These are phyloP conservation scores for Emmonsiellopsis sp. DNA, from an alignment of 2,329 filamentous ascomycete genomes.

Conservation along the genomic window DNA sequence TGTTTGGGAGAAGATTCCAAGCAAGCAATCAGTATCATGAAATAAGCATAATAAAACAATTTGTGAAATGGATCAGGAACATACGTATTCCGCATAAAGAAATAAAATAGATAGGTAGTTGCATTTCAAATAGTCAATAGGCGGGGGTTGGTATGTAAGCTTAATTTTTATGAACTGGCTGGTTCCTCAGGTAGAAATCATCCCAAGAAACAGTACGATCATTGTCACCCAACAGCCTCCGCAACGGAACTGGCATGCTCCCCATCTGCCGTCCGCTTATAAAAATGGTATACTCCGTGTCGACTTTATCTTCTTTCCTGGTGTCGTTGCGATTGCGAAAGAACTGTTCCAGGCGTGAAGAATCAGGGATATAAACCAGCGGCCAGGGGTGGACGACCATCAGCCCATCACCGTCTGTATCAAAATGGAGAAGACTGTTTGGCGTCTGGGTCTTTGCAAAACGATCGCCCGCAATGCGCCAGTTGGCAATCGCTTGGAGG, in stretches of 20 bases:
- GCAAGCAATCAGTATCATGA: no score
- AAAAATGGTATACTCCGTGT: neutral
- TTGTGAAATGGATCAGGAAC: no score
- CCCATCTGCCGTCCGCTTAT: neutral
- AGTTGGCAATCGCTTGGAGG: neutral
- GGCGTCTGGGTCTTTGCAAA: neutral
- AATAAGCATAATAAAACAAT: neutral
- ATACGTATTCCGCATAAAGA: no score
- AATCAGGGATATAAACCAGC: neutral
- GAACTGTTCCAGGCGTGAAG: neutral
- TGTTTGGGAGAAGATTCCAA: no score
- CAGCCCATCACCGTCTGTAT: neutral
- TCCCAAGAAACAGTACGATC: no score
- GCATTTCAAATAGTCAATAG: no score
- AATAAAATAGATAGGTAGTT: neutral
- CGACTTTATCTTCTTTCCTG: no score
- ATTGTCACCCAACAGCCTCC: no score
- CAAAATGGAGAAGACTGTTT: neutral
- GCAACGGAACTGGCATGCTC: neutral
- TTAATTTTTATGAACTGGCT: no score
- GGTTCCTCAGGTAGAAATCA: no score
- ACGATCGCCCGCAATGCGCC: neutral
- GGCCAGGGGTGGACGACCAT: neutral
- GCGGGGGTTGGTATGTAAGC: no score
- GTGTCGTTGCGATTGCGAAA: neutral